A percentile compares a stretch with the other conserved stretches of the same genome.
phyloP scores from a whole-genome alignment of 352 stramenopile genomes.

The Stramenopiles sp. region DNA sequence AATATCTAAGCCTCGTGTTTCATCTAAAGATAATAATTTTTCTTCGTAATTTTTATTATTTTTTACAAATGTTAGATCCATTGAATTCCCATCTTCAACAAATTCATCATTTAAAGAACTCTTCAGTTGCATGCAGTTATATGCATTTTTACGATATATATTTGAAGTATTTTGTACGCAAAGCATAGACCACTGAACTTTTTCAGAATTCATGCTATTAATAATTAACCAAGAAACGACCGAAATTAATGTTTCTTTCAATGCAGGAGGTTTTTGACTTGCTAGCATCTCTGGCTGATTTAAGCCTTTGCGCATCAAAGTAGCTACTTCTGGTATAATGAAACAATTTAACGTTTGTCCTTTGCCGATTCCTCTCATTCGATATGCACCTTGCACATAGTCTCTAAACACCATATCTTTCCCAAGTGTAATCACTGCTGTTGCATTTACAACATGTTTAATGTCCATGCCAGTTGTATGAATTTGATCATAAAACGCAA shows the following conservation, averaged over 20 bases:
- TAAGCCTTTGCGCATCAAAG: too few species aligned
- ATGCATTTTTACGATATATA: constrained; percentile 82
- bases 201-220: constrained; percentile 98
- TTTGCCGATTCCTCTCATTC: constrained; percentile 65
- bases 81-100: too few species aligned
- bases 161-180: constrained; percentile 89
- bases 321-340: too few species aligned
- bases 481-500: constrained; percentile 80
- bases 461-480: constrained; percentile 79
- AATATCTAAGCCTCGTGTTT: background rate
- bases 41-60: too few species aligned
- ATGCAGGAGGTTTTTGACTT: constrained; percentile 66
- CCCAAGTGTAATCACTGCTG: constrained; percentile 60
- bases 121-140: too few species aligned
- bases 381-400: constrained; percentile 67
- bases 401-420: constrained; percentile 92
- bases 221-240: constrained; percentile 93
- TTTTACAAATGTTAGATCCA: too few species aligned
- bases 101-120: too few species aligned
- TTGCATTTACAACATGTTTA: constrained; percentile 60
- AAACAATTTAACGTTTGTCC: too few species aligned
- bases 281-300: too few species aligned
- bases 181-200: constrained; percentile 95
- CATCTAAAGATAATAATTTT: too few species aligned
- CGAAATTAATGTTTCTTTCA: too few species aligned